Conservation (phyloP, 1,139 yeast genomes). For the Ogataea hybrid region DNA sequence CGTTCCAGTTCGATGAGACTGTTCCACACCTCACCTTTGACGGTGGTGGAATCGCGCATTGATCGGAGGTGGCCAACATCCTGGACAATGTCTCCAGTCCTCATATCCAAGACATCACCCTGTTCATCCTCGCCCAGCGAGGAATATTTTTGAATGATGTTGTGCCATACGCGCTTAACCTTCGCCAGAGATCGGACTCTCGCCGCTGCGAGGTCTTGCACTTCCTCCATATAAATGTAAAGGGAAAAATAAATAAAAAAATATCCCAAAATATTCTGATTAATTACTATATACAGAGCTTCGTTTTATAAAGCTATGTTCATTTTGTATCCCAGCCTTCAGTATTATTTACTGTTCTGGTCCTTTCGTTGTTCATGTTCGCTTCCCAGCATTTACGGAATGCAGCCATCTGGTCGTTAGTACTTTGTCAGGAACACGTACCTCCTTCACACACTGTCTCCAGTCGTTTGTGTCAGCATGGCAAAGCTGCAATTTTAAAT, state of each 20-base stretch:
- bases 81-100: constrained; percentile 54
- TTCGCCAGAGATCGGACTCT: constrained; percentile 20
- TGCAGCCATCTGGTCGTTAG: constrained; percentile 46
- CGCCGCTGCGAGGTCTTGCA: constrained; percentile 13
- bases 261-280: background rate
- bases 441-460: constrained; percentile 66
- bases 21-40: constrained; percentile 22
- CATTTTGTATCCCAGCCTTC: constrained; percentile 2
- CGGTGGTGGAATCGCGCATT: constrained; percentile 28
- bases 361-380: constrained; percentile 56
- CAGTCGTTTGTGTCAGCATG: constrained; percentile 82
- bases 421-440: constrained; percentile 27
- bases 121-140: constrained; percentile 47
- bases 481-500: constrained; percentile 63
- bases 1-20: constrained; percentile 15
- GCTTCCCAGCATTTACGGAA: constrained; percentile 67
- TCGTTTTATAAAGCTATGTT: too few species aligned
- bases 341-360: constrained; percentile 45
- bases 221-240: constrained; percentile 10
- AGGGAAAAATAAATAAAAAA: background rate
- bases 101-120: constrained; percentile 65
- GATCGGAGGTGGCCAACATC: constrained; percentile 66
- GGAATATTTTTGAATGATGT: constrained; percentile 54
- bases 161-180: constrained; percentile 43
- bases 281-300: constrained; percentile 3